Conservation (phyloP, 768 basidiomycete genomes). For the Psilocybe cyanescens region DNA sequence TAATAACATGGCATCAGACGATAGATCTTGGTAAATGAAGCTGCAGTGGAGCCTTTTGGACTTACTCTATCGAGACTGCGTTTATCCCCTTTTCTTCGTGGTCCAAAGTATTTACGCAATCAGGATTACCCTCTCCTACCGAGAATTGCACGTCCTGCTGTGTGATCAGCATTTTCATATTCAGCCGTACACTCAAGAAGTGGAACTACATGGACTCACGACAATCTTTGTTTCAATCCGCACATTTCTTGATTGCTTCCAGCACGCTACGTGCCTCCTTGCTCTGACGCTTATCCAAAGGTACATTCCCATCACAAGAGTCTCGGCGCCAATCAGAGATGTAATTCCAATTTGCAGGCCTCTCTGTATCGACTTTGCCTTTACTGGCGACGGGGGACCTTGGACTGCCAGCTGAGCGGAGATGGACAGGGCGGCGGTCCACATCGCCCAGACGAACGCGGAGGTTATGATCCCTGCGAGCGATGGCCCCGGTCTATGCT, state of each 20-base stretch:
- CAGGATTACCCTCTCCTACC: not conserved
- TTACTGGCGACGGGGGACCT: not conserved
- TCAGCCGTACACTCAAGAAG: too few relatives aligned
- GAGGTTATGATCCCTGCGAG: not conserved
- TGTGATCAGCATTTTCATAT: too few relatives aligned
- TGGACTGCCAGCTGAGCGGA: not conserved
- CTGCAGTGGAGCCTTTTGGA: not conserved
- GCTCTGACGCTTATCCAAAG: not conserved
- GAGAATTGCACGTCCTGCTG: not conserved
- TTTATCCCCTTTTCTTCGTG: not conserved
- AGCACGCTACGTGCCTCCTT: not conserved
- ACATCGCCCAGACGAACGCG: not conserved
- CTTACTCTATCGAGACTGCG: not conserved
- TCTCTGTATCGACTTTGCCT: not conserved
- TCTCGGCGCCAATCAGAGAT: not conserved
- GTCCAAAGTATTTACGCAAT: not conserved
- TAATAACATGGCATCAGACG: too few relatives aligned
- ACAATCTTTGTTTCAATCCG: not conserved
- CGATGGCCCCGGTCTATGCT: not conserved
- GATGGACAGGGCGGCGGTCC: not conserved
- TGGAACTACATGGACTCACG: too few relatives aligned
- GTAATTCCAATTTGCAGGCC: not conserved
- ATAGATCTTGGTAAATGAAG: too few relatives aligned
- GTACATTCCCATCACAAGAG: slow-evolving; percentile 1
- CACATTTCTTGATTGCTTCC: not conserved